Evolutionary conservation across 2,329 filamentous ascomycete genomes (phyloP).

Genomic region (Apiospora saccharicola): DNA sequence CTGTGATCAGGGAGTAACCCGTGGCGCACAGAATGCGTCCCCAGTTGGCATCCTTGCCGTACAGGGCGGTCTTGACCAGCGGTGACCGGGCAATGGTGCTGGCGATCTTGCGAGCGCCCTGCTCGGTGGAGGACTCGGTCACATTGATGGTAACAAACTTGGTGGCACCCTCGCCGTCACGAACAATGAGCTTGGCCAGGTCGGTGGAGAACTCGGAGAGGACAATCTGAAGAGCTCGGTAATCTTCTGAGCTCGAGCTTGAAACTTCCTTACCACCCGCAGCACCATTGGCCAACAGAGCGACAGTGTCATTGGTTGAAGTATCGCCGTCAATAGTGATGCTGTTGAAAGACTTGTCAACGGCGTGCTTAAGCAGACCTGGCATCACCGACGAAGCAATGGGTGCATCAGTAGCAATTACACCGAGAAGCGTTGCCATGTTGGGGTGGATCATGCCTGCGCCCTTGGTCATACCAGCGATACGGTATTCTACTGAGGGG

Average conservation of each 20-base stretch:
- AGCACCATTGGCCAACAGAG: slow-evolving; percentile 93
- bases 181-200: slow-evolving; percentile 90
- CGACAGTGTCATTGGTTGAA: slow-evolving; percentile 95
- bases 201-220: slow-evolving; percentile 82
- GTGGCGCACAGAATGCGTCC: slow-evolving; percentile 95
- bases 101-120: slow-evolving; percentile 79
- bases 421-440: slow-evolving; percentile 94
- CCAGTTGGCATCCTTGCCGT: slow-evolving; percentile 98
- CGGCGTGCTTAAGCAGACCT: slow-evolving; percentile 74
- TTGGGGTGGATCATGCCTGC: slow-evolving; percentile 99
- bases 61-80: slow-evolving; percentile 95
- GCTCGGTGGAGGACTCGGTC: slow-evolving; percentile 72
- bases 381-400: slow-evolving; percentile 74
- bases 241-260: slow-evolving; percentile 65
- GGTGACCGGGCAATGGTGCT: slow-evolving; percentile 89
- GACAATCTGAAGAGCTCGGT: slow-evolving; percentile 72
- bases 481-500: slow-evolving; percentile 76
- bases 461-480: slow-evolving; percentile 96
- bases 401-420: slow-evolving; percentile 90
- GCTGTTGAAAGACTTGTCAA: slow-evolving; percentile 90
- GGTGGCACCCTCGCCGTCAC: slow-evolving; percentile 95
- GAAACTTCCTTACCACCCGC: slow-evolving; percentile 75
- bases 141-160: slow-evolving; percentile 97
- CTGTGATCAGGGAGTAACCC: slow-evolving; percentile 75
- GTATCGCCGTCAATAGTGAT: slow-evolving; percentile 98